These are phyloP conservation scores for Pythium periplocum DNA, from an alignment of 352 stramenopile species.

Conservation along the genomic window DNA sequence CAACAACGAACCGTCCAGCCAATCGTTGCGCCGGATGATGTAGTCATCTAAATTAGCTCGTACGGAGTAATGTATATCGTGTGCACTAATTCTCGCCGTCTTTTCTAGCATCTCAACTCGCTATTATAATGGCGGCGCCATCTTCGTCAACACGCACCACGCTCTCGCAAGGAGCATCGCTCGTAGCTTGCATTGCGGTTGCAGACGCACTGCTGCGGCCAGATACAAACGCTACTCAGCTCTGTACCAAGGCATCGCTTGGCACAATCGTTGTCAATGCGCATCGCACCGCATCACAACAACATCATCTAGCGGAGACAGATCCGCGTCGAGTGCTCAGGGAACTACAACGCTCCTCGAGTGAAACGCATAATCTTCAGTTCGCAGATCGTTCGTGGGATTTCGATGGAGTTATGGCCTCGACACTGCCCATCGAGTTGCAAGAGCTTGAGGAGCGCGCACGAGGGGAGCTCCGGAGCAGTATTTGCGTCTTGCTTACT, in stretches of 20 bases:
- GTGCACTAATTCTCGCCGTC: too few species aligned
- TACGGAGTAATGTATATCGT: background rate
- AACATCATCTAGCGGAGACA: background rate
- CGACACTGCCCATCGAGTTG: slow-evolving; percentile 61
- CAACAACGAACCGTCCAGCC: background rate
- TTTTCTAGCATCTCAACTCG: too few species aligned
- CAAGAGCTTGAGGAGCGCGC: slow-evolving; percentile 43
- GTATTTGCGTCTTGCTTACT: slow-evolving; percentile 38
- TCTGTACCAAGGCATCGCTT: slow-evolving; percentile 45
- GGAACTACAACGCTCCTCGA: too few species aligned
- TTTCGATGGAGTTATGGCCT: slow-evolving; percentile 28
- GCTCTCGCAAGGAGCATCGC: slow-evolving; percentile 9
- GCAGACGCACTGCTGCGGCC: slow-evolving; percentile 27
- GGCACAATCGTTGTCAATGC: slow-evolving; percentile 50
- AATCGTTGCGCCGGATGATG: background rate
- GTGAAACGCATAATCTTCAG: too few species aligned
- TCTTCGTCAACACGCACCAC: background rate
- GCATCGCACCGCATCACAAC: slow-evolving; percentile 42
- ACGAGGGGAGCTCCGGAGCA: slow-evolving; percentile 1
- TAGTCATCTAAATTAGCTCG: slow-evolving; percentile 4
- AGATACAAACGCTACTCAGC: slow-evolving; percentile 11
- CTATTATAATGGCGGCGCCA: background rate
- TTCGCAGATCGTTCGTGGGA: slow-evolving; percentile 62
- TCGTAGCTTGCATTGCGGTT: slow-evolving; percentile 44
- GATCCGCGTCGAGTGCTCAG: slow-evolving; percentile 6